Evolutionary conservation across 768 basidiomycete species (phyloP), one percentile per base, ranked within the genome.

Genomic region (Agrocybe pediades): DNA sequence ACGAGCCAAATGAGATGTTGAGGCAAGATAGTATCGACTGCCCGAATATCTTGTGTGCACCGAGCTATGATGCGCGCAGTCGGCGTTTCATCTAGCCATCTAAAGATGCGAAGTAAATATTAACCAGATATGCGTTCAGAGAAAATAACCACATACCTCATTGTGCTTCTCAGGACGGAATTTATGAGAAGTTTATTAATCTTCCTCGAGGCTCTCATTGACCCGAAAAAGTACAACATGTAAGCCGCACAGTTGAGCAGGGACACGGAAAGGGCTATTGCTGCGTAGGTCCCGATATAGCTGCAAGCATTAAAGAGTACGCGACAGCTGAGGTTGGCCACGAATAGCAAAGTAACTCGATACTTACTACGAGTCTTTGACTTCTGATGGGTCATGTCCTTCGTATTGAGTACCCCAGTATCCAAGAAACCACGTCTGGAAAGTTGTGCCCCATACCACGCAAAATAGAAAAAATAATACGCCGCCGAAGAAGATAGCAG

Each of bases 151-250:
- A 62, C 68, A 16, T 49, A 82, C 85, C 83, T 75, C 25, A 87
- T 64, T 0, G 87, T 87, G 6, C 84, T 80, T 1, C 81, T 76
- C 6, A 88, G 65, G 0, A 88, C 64, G 7, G 84, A 76, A 19
- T 75, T 63, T 2, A 86, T 53, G 0, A 88, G 73, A 49, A 72
- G 65, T n/a, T 60, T 57, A 59, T 87, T 85, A 6, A 88, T 80
- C 9, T 54, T 63, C 52, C 74, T 69, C 3, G 84, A 83, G 1
- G 85, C 86, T 51, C 81, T 70, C 42, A 83, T 59, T 1, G 71
- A 58, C 1, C 84, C 85, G 36, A 66, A 67, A 15, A 79, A 67
- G 58, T 75, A 85, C 6, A 76, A 46, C n/a, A 72, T 46, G 26
- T 64, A 73, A 0, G 67, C 73, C 5, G 59, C 11, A 2, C 64